Conservation (phyloP, 768 basidiomycete genomes). For the Psilocybe sp. region DNA sequence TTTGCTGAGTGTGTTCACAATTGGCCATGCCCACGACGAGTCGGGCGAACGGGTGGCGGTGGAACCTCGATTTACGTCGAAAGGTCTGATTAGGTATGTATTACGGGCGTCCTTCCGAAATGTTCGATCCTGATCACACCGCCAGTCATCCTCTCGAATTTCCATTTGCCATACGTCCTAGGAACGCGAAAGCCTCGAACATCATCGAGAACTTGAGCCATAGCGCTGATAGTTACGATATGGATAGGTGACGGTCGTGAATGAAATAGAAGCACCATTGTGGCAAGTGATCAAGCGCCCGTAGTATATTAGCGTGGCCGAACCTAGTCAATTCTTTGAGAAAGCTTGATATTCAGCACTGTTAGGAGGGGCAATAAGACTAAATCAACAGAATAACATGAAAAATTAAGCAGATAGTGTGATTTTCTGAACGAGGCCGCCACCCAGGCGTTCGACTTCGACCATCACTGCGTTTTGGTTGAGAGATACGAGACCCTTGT, state of each 20-base stretch:
- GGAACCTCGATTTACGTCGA: conserved; percentile 32
- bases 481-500: conserved; percentile 60
- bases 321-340: no score
- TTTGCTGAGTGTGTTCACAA: conserved; percentile 39
- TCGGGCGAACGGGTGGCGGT: conserved; percentile 28
- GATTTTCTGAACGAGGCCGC: conserved; percentile 59
- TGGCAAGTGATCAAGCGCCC: no score
- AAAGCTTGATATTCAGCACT: no score
- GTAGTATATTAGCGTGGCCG: no score
- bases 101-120: neutral
- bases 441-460: conserved; percentile 78
- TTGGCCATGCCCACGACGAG: conserved; percentile 33
- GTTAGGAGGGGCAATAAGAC: no score
- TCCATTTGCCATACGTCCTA: neutral
- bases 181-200: no score
- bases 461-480: conserved; percentile 65
- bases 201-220: no score
- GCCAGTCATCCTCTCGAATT: conserved; percentile 1
- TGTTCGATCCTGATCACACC: neutral
- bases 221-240: no score
- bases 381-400: neutral
- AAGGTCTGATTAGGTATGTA: conserved; percentile 39
- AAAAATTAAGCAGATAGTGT: conserved; percentile 10
- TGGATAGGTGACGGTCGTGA: no score
- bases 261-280: no score